These are phyloP conservation scores for Tetrapisispora fleetii DNA, from an alignment of 805 yeast species.

Conservation along the genomic window DNA sequence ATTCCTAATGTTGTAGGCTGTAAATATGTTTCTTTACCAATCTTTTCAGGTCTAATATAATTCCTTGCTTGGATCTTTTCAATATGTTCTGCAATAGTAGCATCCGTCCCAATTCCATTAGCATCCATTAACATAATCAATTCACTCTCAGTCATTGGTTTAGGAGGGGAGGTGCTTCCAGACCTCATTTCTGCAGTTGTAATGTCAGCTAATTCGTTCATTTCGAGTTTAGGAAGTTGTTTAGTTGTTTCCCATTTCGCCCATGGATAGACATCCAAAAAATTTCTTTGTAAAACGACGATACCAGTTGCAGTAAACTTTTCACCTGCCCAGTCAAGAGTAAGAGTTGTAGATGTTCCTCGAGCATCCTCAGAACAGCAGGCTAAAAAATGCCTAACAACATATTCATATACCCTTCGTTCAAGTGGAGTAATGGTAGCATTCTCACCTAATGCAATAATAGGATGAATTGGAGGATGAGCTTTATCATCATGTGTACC, in stretches of 20 bases:
- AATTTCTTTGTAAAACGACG: constrained; percentile 63
- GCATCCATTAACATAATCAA: constrained; percentile 89
- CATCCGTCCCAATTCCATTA: constrained; percentile 97
- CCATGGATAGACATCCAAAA: constrained; percentile 71
- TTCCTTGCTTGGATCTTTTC: constrained; percentile 62
- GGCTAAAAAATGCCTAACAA: constrained; percentile 79
- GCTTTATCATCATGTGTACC: constrained; percentile 90
- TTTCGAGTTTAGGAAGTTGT: constrained; percentile 51
- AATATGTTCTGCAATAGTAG: constrained; percentile 97
- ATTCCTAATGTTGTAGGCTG: constrained; percentile 79
- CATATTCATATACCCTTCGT: constrained; percentile 72
- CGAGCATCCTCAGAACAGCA: constrained; percentile 87
- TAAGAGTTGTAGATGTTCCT: constrained; percentile 57
- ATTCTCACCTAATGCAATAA: constrained; percentile 30
- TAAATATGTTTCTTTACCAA: constrained; percentile 35
- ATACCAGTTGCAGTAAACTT: constrained; percentile 64
- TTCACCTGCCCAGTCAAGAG: constrained; percentile 72
- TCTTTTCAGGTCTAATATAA: constrained; percentile 45
- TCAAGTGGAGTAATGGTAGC: constrained; percentile 31
- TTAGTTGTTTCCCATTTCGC: constrained; percentile 64
- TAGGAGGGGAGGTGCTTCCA: constrained; percentile 77
- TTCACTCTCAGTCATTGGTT: constrained; percentile 82
- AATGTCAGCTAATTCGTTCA: constrained; percentile 50
- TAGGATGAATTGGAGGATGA: constrained; percentile 96
- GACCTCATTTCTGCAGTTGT: constrained; percentile 48